phyloP scores from a whole-genome alignment of 73 alveolate genomes.

The Paramecium tetraurelia region DNA sequence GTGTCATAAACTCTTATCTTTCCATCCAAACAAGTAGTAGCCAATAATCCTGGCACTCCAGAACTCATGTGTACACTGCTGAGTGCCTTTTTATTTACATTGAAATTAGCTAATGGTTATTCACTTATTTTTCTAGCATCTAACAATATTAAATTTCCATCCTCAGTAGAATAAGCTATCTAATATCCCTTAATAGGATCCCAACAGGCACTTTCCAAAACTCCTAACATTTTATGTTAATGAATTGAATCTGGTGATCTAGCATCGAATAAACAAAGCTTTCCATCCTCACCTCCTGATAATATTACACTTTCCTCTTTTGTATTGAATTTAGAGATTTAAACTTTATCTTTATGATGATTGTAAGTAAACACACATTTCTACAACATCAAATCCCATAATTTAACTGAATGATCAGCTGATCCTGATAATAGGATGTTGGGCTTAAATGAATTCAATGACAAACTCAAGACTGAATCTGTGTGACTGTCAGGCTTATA shows the following conservation, averaged over 20 bases:
- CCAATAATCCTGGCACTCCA: constrained; percentile 77
- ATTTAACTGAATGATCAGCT: constrained; percentile 91
- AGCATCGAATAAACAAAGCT: constrained; percentile 82
- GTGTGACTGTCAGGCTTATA: constrained; percentile 84
- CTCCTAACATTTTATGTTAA: constrained; percentile 55
- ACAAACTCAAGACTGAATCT: constrained; percentile 86
- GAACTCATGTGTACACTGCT: constrained; percentile 85
- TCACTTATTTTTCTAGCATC: constrained; percentile 83
- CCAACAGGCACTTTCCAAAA: constrained; percentile 94
- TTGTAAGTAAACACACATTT: constrained; percentile 71
- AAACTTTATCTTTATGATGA: constrained; percentile 91
- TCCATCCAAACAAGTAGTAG: constrained; percentile 92
- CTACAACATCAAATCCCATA: constrained; percentile 90
- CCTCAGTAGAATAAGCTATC: constrained; percentile 87
- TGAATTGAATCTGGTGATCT: constrained; percentile 72
- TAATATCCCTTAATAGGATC: constrained; percentile 79
- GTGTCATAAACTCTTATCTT: constrained; percentile 87
- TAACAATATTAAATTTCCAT: constrained; percentile 87
- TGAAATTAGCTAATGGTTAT: constrained; percentile 70
- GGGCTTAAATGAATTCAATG: constrained; percentile 57
- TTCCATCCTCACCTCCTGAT: constrained; percentile 91
- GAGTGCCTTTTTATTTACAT: constrained; percentile 87
- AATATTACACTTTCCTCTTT: constrained; percentile 80
- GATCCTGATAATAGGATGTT: constrained; percentile 93
- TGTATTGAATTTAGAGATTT: constrained; percentile 89